Evolutionary conservation across 805 yeast genomes (phyloP).

Genomic region (Sugiyamaella marilandica): DNA sequence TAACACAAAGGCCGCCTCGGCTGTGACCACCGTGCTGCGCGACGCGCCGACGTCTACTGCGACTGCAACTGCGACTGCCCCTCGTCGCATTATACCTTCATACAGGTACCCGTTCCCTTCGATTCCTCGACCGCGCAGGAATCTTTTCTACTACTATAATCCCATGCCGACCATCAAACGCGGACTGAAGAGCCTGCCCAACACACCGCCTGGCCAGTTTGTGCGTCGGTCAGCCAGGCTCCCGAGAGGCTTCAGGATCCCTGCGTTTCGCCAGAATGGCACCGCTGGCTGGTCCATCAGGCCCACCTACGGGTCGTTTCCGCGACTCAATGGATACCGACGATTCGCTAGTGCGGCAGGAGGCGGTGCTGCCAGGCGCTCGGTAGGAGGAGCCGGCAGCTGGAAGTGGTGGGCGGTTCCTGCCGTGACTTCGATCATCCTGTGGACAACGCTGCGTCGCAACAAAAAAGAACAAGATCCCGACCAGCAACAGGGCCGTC

Average conservation of each 20-base stretch:
- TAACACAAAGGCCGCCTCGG: background rate
- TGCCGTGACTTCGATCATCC: slow-evolving; percentile 19
- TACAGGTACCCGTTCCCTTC: slow-evolving; percentile 22
- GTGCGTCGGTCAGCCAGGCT: slow-evolving; percentile 7
- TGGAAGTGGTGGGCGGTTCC: slow-evolving; percentile 28
- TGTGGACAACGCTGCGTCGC: slow-evolving; percentile 20
- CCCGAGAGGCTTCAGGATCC: slow-evolving; percentile 1
- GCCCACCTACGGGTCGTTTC: slow-evolving; percentile 7
- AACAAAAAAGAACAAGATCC: slow-evolving; percentile 11
- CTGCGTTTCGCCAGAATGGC: background rate
- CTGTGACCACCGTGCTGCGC: background rate
- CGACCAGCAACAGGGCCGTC: slow-evolving; percentile 29
- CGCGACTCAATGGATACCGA: slow-evolving; percentile 4
- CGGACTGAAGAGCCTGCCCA: slow-evolving; percentile 20
- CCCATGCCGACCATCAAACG: slow-evolving; percentile 23
- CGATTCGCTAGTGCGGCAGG: slow-evolving; percentile 14
- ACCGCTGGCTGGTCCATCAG: background rate
- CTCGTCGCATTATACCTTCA: background rate
- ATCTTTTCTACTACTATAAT: slow-evolving; percentile 21
- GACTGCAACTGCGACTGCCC: background rate
- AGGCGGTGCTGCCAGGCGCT: background rate
- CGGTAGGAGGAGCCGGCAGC: slow-evolving; percentile 1
- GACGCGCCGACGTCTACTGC: background rate
- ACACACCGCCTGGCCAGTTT: slow-evolving; percentile 14
- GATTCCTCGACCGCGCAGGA: slow-evolving; percentile 24